Evolutionary conservation across 495 filamentous ascomycete species (phyloP).

Genomic region (Opeltia flavorubescens): DNA sequence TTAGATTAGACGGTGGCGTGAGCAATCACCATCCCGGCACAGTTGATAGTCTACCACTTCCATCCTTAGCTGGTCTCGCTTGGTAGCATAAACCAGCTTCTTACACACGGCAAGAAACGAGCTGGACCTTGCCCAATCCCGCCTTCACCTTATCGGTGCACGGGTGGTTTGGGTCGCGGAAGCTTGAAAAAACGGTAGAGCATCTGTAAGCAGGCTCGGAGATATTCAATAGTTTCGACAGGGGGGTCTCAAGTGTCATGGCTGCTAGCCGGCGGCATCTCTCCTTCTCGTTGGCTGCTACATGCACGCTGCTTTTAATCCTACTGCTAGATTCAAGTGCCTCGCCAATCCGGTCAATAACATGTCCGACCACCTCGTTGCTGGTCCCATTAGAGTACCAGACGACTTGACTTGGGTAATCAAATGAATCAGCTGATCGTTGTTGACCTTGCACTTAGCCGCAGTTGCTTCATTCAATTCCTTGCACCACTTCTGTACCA

Average conservation of each 20-base stretch:
- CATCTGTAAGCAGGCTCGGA: background rate
- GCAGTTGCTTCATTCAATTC: no score
- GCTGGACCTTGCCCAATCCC: no score
- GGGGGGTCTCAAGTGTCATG: background rate
- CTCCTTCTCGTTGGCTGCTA: background rate
- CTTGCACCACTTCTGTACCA: no score
- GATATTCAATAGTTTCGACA: background rate
- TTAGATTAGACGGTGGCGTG: background rate
- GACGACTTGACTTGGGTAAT: background rate
- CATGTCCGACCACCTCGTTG: background rate
- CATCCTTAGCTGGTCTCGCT: no score
- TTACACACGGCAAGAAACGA: no score
- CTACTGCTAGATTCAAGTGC: background rate
- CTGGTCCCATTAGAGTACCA: background rate
- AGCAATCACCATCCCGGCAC: no score
- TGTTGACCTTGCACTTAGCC: no score
- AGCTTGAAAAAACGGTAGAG: background rate
- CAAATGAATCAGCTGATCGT: no score
- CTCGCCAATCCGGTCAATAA: background rate
- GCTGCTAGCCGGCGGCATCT: background rate
- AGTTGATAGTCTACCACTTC: no score
- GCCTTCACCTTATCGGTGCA: no score
- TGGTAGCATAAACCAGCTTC: no score
- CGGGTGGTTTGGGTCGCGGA: no score
- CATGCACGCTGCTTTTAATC: background rate